These are phyloP conservation scores for Spongiforma sp. DNA, from an alignment of 1,284 basidiomycete species.

Conservation along the genomic window DNA sequence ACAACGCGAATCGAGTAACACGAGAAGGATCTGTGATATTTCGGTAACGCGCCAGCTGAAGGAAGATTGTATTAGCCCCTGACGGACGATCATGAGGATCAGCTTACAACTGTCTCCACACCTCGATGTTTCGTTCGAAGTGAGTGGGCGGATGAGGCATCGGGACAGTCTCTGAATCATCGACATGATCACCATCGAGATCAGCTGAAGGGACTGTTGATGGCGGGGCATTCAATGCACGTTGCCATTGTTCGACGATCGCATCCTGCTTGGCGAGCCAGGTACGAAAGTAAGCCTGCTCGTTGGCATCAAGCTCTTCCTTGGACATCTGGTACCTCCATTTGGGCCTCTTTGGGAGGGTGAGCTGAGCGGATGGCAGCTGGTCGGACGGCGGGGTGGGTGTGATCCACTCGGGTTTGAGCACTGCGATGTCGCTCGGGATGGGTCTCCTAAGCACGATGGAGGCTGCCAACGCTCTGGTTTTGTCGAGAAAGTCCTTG, in stretches of 20 bases:
- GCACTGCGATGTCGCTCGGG: constrained; percentile 47
- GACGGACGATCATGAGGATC: constrained; percentile 6
- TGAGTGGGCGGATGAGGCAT: constrained; percentile 74
- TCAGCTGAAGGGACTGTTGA: constrained; percentile 1
- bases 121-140: constrained; percentile 90
- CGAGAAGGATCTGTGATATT: constrained; percentile 82
- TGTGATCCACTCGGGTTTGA: constrained; percentile 29
- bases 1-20: constrained; percentile 88
- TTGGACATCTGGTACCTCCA: constrained; percentile 87
- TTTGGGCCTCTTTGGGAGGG: constrained; percentile 71
- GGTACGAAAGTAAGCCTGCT: constrained; percentile 77
- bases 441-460: constrained; percentile 67
- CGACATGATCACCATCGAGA: constrained; percentile 9
- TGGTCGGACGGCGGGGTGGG: no score
- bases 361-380: constrained; percentile 52
- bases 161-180: constrained; percentile 24
- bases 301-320: constrained; percentile 86
- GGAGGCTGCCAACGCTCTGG: constrained; percentile 60
- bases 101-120: constrained; percentile 88
- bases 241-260: constrained; percentile 59
- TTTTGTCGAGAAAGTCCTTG: constrained; percentile 64
- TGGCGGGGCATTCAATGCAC: constrained; percentile 19
- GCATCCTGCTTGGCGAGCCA: constrained; percentile 73
- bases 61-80: constrained; percentile 7
- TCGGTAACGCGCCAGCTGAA: constrained; percentile 87